Base-by-base conservation (phyloP, 495 filamentous ascomycete species). In the Aspergillus hancockii region DNA sequence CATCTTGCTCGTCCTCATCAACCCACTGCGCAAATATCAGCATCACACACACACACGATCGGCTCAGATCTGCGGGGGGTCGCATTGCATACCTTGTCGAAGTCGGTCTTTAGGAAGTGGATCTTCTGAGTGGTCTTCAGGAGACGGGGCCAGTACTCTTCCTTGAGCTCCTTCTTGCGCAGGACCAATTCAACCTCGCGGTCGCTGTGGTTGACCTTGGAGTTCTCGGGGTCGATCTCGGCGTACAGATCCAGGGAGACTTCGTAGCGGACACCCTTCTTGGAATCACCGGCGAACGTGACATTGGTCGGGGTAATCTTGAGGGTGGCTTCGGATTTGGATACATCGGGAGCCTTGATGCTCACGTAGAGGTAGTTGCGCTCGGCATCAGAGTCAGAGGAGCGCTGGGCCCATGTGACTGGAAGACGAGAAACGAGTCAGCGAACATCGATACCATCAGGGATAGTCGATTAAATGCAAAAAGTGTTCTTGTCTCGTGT, bases 321-420 rank as follows among this genome's bases (percentile, higher is more conserved):
- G 60, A 97, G 82, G 71, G 92, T 87, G 62, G 92, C 76, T 57
- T 86, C 85, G 28, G 78, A 70, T 61, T 80, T 73, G 51, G 85
- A 73, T 32, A 97, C 88, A 73, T 98, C 93, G 61, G 91, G 80
- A 34, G 90, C 89, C 66, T 85, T 84, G 79, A 98, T 88, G 70
- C 90, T 95, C 53, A 98, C 86, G 80, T 90, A 94, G 80, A 98
- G 79, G 80, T 90, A 87, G 79, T 98, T 98, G 77, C 92, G 93
- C 70, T 86, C 84, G 38, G 86, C 69, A 21, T 98, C 95, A 60
- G 79, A 76, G 59, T 70, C 78, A 72, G 88, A 92, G 46, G 94
- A 97, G 81, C 94, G 93, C 80, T 98, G 94, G 31, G 94, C 93
- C 94, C 94, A 98, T 78, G 90, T 88, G 65, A 98, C 94, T 98